These are phyloP conservation scores for Gossypium rotundifolium DNA, from an alignment of 345 rosid genomes.

Conservation along the genomic window DNA sequence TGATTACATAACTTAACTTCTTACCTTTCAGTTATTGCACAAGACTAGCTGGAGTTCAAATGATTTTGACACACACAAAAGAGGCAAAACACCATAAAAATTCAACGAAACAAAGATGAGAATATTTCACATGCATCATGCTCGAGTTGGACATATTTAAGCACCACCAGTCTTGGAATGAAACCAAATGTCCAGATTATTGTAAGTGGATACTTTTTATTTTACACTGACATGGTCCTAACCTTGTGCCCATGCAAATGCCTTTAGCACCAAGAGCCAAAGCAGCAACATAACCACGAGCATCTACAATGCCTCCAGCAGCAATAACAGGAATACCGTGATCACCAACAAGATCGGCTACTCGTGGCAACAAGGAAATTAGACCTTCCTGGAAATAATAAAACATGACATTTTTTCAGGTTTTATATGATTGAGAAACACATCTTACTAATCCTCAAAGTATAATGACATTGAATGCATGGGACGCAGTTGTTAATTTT, in stretches of 20 bases:
- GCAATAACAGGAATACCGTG: conserved; percentile 68
- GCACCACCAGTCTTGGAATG: neutral
- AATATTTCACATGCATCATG: neutral
- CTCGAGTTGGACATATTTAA: neutral
- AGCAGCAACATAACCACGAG: conserved; percentile 83
- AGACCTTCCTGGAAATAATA: conserved; percentile 46
- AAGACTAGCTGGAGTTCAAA: neutral
- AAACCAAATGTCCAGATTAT: neutral
- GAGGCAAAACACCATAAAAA: neutral
- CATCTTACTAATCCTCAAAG: neutral
- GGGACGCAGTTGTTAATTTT: neutral
- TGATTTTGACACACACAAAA: neutral
- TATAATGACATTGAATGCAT: neutral
- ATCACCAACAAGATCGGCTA: conserved; percentile 59
- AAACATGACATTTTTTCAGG: neutral
- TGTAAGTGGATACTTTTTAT: neutral
- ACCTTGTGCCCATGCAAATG: conserved; percentile 86
- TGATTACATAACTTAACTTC: neutral
- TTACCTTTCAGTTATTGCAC: neutral
- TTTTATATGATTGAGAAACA: neutral
- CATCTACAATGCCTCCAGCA: conserved; percentile 76
- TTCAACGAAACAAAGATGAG: neutral
- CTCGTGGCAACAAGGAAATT: conserved; percentile 69
- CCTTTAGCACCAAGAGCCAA: conserved; percentile 89
- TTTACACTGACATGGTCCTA: conserved; percentile 1